Percentiles rank a stretch among this genome's conserved stretches.
These are phyloP conservation scores for Botrytis cinerea DNA, from an alignment of 2,329 filamentous ascomycete species.

Conservation along the genomic window DNA sequence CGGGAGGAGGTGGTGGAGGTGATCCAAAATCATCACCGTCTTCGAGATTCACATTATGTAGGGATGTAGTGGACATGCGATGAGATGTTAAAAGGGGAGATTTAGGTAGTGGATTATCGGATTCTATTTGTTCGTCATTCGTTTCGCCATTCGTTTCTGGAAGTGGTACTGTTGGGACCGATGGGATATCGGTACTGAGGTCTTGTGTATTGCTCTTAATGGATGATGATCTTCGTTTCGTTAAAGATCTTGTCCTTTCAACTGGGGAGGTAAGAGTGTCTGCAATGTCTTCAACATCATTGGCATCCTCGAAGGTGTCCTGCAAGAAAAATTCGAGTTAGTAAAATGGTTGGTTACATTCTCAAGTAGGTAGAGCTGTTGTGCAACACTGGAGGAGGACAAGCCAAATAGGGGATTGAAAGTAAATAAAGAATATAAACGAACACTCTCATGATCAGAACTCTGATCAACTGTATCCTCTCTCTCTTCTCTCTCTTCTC, in stretches of 20 bases:
- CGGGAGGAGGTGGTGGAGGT: slow-evolving; percentile 27
- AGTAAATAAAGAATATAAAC: slow-evolving; percentile 17
- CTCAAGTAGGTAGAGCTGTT: slow-evolving; percentile 26
- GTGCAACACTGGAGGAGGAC: slow-evolving; percentile 30
- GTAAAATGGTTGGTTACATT: slow-evolving; percentile 21
- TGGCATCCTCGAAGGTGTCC: slow-evolving; percentile 84
- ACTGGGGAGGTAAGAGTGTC: slow-evolving; percentile 29
- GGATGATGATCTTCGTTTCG: slow-evolving; percentile 46
- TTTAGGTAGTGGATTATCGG: slow-evolving; percentile 44
- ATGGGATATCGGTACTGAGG: slow-evolving; percentile 37
- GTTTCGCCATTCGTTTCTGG: slow-evolving; percentile 38
- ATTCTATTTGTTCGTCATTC: slow-evolving; percentile 36
- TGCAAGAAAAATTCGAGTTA: slow-evolving; percentile 42
- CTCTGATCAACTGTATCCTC: slow-evolving; percentile 25
- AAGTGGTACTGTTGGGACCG: slow-evolving; percentile 31
- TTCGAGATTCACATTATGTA: slow-evolving; percentile 67
- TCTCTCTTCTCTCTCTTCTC: slow-evolving; percentile 24
- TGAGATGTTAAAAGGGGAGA: slow-evolving; percentile 52
- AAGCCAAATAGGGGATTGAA: slow-evolving; percentile 15
- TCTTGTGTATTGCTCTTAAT: slow-evolving; percentile 34
- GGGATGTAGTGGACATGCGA: slow-evolving; percentile 56
- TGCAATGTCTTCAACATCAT: slow-evolving; percentile 51
- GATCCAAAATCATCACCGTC: slow-evolving; percentile 17
- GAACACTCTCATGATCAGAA: slow-evolving; percentile 34
- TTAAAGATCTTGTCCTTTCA: slow-evolving; percentile 41